Conservation (phyloP, 2,329 filamentous ascomycete genomes). For the Colletotrichum camelliae region DNA sequence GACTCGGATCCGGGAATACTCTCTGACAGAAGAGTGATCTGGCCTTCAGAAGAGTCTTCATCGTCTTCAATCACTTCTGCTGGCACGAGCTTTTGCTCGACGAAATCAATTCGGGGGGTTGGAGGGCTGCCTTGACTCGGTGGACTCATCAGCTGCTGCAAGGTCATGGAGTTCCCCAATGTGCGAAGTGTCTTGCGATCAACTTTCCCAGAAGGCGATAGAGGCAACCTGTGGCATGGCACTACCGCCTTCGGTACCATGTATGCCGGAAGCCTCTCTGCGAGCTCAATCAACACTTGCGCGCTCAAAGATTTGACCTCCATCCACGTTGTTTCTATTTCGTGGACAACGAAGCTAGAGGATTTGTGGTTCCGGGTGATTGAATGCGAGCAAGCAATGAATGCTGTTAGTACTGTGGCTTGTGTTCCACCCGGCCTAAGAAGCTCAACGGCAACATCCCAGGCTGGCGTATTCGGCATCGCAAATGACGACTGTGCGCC, state of each 20-base stretch:
- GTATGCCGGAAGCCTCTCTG: background rate
- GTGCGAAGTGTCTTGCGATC: slow-evolving; percentile 1
- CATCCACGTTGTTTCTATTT: background rate
- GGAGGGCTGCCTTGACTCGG: background rate
- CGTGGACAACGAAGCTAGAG: accelerated
- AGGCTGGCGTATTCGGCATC: background rate
- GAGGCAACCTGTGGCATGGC: background rate
- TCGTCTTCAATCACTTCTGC: background rate
- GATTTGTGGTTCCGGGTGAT: too few relatives aligned
- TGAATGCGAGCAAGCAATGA: background rate
- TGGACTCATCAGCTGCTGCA: background rate
- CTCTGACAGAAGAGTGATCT: background rate
- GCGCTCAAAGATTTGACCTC: background rate
- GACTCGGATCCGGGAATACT: background rate
- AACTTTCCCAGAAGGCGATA: slow-evolving; percentile 1
- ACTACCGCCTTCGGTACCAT: slow-evolving; percentile 15
- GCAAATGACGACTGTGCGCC: background rate
- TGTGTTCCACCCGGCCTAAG: background rate
- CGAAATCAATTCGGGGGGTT: background rate
- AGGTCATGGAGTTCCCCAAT: background rate
- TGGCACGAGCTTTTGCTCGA: accelerated
- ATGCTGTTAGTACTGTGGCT: background rate
- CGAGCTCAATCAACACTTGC: background rate
- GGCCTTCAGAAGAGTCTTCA: background rate
- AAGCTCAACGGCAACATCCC: slow-evolving; percentile 4